Base-by-base conservation (phyloP, 129 eudicot species). In the Cynara cardunculus region DNA sequence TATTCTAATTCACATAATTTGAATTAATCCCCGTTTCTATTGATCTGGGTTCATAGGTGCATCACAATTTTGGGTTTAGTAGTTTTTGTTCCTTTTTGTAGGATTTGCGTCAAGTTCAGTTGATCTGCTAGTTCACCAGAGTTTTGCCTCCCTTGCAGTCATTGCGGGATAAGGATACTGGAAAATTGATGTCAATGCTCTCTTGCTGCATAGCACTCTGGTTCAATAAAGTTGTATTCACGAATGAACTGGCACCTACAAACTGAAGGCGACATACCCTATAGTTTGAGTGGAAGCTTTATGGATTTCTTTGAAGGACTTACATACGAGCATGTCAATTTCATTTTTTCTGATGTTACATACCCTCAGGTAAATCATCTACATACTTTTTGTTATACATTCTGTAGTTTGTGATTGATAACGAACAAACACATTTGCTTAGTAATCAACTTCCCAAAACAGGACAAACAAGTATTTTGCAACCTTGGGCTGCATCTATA, bases 271-370 rank as follows among this genome's bases (percentile, higher is more conserved):
- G 53, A 83, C 76, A 77, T 78, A 77, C 87, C 83, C 32, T 85
- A 90, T 84, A 82, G 85, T 78, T 88, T 85, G 13, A 87, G 85
- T 56, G 88, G 91, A 80, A 86, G 92, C 84, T 82, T 85, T 44
- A 90, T 94, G 91, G 97, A 94, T 81, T 94, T 89, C 81, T 94
- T 94, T 61, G 97, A 92, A 77, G 96, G 99, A 53, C 82, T 94
- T 78, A 86, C 99, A 22, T 94, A 90, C 65, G 99, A 94, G 69
- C 97, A 94, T 91, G 90, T 92, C 26, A 92, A 94, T 86, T 94
- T 87, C 87, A 92, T 94, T 44, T 94, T 94, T 64, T 84, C 97
- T 4, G 97, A 93, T 71, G 81, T 90, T 78, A 83, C 85, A 25
- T 88, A 88, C 44, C 80, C 83, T 73, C 96, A 93, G 97, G 98